Evolutionary conservation across 768 basidiomycete species (phyloP).

Genomic region (Pulveroboletus frians): DNA sequence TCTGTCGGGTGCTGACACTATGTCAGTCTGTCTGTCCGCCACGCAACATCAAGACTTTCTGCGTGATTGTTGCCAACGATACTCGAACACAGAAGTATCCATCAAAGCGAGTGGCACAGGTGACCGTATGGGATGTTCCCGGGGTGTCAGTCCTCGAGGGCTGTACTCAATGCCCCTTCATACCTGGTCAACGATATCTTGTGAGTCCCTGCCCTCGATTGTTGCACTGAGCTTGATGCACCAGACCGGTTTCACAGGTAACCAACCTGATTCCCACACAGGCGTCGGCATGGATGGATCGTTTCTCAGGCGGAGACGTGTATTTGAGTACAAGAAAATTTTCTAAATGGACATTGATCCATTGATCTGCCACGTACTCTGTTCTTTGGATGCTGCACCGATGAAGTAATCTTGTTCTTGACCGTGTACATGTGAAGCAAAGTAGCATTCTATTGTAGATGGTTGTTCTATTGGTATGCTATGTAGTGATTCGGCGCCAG

Average conservation of each 20-base stretch:
- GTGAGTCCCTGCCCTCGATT: constrained; percentile 36
- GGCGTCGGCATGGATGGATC: constrained; percentile 64
- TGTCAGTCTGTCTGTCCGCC: constrained; percentile 58
- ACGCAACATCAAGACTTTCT: constrained; percentile 70
- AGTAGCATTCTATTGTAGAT: background rate
- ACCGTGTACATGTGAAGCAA: background rate
- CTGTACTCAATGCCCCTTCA: constrained; percentile 45
- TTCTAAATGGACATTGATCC: constrained; percentile 52
- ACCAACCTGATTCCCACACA: constrained; percentile 72
- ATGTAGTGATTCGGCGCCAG: background rate
- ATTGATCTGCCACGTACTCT: constrained; percentile 1
- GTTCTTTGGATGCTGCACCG: background rate
- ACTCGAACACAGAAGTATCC: constrained; percentile 48
- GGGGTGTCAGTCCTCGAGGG: constrained; percentile 48
- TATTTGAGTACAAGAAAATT: constrained; percentile 64
- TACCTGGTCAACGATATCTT: constrained; percentile 61
- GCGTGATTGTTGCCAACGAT: constrained; percentile 66
- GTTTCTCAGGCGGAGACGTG: constrained; percentile 55
- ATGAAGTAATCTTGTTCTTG: background rate
- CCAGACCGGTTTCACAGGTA: constrained; percentile 21
- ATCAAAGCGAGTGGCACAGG: constrained; percentile 57
- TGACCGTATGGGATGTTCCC: constrained; percentile 81
- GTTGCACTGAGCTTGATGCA: background rate
- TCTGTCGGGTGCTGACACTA: constrained; percentile 2
- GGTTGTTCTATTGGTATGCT: background rate